Evolutionary conservation across 805 yeast genomes (phyloP).

Genomic region (Metschnikowia hibisci): DNA sequence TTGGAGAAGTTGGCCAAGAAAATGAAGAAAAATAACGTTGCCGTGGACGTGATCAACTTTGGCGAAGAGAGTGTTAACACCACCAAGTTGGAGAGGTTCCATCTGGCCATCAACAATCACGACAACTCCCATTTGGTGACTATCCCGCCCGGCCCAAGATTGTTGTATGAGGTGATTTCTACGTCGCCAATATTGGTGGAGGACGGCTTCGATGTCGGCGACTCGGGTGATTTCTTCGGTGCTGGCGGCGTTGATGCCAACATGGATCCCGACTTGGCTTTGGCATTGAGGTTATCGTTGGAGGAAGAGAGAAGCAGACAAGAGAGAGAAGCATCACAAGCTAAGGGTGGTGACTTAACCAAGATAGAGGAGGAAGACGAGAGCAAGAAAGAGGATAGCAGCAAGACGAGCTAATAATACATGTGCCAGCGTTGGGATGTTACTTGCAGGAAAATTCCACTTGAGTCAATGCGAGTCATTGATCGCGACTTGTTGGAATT

Average conservation of each 20-base stretch:
- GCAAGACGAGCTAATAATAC: neutral
- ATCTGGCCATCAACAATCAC: slow-evolving; percentile 67
- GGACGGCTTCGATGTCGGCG: slow-evolving; percentile 54
- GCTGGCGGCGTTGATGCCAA: slow-evolving; percentile 65
- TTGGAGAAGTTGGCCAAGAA: slow-evolving; percentile 83
- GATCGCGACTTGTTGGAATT: neutral
- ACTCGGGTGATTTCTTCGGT: slow-evolving; percentile 31
- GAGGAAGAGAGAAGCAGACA: slow-evolving; percentile 95
- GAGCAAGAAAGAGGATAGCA: slow-evolving; percentile 16
- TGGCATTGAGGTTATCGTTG: slow-evolving; percentile 89
- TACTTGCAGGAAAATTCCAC: neutral
- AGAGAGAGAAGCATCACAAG: slow-evolving; percentile 57
- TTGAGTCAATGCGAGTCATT: neutral
- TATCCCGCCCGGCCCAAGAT: slow-evolving; percentile 82
- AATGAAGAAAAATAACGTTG: slow-evolving; percentile 88
- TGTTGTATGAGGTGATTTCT: slow-evolving; percentile 76
- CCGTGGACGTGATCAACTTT: slow-evolving; percentile 85
- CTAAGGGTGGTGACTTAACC: slow-evolving; percentile 23
- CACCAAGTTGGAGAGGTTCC: slow-evolving; percentile 72
- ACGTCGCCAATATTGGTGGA: slow-evolving; percentile 69
- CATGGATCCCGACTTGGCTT: slow-evolving; percentile 94
- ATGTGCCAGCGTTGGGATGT: neutral
- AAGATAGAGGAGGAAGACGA: slow-evolving; percentile 29
- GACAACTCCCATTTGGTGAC: slow-evolving; percentile 81
- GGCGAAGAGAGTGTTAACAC: slow-evolving; percentile 85